Conservation (phyloP, 2,329 filamentous ascomycete genomes). For the Hansfordia pulvinata region DNA sequence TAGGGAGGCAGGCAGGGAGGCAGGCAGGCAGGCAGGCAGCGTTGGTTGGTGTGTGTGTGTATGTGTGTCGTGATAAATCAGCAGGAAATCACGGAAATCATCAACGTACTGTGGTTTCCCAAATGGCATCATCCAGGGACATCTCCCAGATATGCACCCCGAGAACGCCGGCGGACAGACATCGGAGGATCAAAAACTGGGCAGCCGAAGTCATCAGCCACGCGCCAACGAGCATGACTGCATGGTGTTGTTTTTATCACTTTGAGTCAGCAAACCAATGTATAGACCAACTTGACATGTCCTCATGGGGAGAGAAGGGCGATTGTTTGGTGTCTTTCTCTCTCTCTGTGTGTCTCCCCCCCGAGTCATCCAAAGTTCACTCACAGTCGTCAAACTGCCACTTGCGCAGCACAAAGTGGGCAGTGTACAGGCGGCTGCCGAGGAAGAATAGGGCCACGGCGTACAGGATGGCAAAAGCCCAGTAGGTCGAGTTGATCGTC, state of each 20-base stretch:
- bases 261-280: neutral
- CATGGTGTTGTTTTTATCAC: neutral
- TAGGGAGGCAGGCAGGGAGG: no score
- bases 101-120: neutral
- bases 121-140: conserved; percentile 1
- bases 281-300: no score
- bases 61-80: no score
- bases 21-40: no score
- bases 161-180: neutral
- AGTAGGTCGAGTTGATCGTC: conserved; percentile 2
- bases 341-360: no score
- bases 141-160: conserved; percentile 4
- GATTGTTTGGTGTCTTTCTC: no score
- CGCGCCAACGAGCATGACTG: neutral
- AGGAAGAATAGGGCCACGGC: conserved; percentile 1
- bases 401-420: conserved; percentile 1
- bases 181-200: neutral
- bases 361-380: no score
- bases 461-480: neutral
- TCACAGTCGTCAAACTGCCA: conserved; percentile 4
- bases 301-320: no score
- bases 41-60: no score
- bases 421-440: conserved; percentile 3
- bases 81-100: no score
- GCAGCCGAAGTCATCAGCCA: neutral